These are phyloP conservation scores for Deuterostichococcus epilithicus DNA, from an alignment of 139 green algal species.

Conservation along the genomic window DNA sequence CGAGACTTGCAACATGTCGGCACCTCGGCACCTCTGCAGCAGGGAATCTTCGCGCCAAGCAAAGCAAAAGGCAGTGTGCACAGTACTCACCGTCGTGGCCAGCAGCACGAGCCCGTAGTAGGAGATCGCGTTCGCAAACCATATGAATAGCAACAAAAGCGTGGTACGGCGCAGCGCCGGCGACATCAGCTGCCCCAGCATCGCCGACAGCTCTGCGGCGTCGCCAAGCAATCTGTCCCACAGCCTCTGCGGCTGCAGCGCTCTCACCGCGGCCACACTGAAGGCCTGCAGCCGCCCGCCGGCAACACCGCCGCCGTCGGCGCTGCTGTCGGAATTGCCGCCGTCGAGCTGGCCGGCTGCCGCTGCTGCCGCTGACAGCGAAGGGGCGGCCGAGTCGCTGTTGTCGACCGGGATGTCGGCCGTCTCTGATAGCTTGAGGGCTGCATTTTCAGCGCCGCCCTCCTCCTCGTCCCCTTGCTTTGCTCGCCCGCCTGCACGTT, in stretches of 20 bases:
- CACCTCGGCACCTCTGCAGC: not conserved
- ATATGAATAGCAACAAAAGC: constrained; percentile 64
- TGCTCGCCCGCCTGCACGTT: not conserved
- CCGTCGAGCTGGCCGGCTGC: no score
- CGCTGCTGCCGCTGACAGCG: no score
- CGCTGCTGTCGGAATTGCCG: no score
- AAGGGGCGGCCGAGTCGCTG: not conserved
- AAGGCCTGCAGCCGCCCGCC: no score
- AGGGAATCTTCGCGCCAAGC: not conserved
- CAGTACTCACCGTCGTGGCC: constrained; percentile 45
- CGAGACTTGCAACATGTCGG: no score
- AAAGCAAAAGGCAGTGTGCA: not conserved
- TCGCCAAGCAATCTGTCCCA: not conserved
- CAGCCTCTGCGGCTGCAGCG: not conserved
- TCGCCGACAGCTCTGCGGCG: not conserved
- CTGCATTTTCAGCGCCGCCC: not conserved
- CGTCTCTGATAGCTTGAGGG: not conserved
- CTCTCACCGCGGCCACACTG: no score
- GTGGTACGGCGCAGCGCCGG: constrained; percentile 38
- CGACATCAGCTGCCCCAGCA: constrained; percentile 17
- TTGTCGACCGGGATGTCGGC: not conserved
- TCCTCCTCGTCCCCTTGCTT: not conserved
- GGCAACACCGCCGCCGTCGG: no score
- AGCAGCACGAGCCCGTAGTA: constrained; percentile 83
- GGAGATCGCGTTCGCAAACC: constrained; percentile 57